phyloP scores from a whole-genome alignment of 2,329 filamentous ascomycete genomes.

The Orbilia blumenaviensis region DNA sequence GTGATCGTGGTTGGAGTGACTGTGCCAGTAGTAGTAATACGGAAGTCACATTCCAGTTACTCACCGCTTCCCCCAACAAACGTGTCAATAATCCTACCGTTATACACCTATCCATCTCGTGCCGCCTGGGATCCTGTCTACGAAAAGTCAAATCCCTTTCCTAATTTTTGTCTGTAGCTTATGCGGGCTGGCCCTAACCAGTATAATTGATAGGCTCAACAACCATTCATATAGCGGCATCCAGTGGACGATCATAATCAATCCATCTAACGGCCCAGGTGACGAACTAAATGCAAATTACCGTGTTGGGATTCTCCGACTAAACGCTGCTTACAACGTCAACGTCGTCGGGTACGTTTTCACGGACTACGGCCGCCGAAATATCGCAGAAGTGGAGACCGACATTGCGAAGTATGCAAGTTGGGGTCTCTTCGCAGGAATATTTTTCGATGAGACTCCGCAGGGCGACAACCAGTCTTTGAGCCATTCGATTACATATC shows the following conservation, averaged over 20 bases:
- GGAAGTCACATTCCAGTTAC: conserved; percentile 5
- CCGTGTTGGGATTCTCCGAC: not conserved
- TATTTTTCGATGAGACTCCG: conserved; percentile 35
- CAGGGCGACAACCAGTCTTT: conserved; percentile 3
- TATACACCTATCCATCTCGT: conserved; percentile 17
- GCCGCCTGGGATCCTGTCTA: conserved; percentile 16
- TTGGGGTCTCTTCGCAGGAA: conserved; percentile 23
- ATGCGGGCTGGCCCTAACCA: no score
- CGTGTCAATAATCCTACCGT: conserved; percentile 20
- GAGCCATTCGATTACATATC: not conserved
- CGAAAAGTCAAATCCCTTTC: conserved; percentile 14
- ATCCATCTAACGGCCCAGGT: conserved; percentile 23
- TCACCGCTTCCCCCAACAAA: conserved; percentile 13
- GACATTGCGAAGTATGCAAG: conserved; percentile 19
- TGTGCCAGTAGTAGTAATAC: conserved; percentile 8
- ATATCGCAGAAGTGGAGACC: conserved; percentile 10
- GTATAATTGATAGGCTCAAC: not conserved
- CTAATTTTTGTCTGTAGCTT: no score
- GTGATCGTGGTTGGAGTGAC: conserved; percentile 23
- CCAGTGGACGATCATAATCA: conserved; percentile 27
- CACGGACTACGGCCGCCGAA: conserved; percentile 26
- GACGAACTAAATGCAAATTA: conserved; percentile 8
- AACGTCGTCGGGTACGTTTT: conserved; percentile 20
- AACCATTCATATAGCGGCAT: conserved; percentile 29
- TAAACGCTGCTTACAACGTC: conserved; percentile 15